Evolutionary conservation across 345 rosid genomes (phyloP), one percentile per base, ranked within the genome.

Genomic region (Euphorbia lathyris): DNA sequence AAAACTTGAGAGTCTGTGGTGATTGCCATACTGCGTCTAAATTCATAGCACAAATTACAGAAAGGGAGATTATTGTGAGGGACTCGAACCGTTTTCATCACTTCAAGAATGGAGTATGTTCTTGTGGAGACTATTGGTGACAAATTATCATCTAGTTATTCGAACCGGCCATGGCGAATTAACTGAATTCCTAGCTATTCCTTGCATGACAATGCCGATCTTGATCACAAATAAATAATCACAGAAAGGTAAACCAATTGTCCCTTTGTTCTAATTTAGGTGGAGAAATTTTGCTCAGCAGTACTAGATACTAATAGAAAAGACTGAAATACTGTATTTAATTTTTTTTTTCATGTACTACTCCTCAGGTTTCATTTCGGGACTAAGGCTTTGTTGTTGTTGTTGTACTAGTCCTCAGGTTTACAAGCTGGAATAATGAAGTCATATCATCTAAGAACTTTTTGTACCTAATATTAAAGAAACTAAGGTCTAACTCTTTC

Each of bases 51-150:
- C 22, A 38, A 34, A 20, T 60, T 60, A 60, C 65, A 60, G 47
- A 60, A 42, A 34, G 65, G 65, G 65, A 60, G 65, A 60, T 60
- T 60, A 60, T 34, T 19, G 65, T 60, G 65, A 34, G 65, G 65
- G 65, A 60, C 40, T 60, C 65, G 3, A 60, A 60, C 65, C 65
- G 65, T 32, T 60, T 60, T 34, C 65, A 60, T 34, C 65, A 60
- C 65, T 60, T 60, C 47, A 60, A n/a, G 47, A 34, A 60, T 34
- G 65, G 65, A 20, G 40, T 34, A 34, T 60, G 65, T 42, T 60
- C 65, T 34, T 60, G 65, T 34, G 65, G 65, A 60, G 65, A 60
- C 65, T 60, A 60, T 19, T 60, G 65, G 65, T 60, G 47, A 60
- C 45, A 34, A 20, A 17, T 19, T 34, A 3, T 60, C 16, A n/a